These are phyloP conservation scores for Tarenaya hassleriana DNA, from an alignment of 345 rosid genomes.

Conservation along the genomic window DNA sequence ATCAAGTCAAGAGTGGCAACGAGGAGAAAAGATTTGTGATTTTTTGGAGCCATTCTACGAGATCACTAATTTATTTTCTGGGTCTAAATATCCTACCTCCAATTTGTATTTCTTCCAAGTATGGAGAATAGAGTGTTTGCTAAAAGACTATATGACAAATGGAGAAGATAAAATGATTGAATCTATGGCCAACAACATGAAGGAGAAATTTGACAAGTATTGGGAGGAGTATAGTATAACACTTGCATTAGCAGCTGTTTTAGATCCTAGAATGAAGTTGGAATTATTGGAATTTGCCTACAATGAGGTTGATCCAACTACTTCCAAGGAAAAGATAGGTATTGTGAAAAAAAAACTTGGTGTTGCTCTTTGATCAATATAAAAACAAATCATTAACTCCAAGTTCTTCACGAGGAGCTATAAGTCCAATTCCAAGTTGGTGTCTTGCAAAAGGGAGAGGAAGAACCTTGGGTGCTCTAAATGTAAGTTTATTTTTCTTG, in stretches of 20 bases:
- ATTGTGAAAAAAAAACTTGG: background rate
- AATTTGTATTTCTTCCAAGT: background rate
- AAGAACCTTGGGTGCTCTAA: background rate
- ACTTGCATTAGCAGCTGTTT: background rate
- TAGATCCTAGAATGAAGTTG: background rate
- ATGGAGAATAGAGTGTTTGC: background rate
- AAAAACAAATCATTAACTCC: background rate
- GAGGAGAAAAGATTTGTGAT: too few species aligned
- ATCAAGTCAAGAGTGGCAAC: background rate
- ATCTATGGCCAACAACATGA: too few species aligned
- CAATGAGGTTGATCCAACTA: background rate
- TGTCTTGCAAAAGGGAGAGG: too few species aligned
- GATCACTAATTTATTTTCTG: background rate
- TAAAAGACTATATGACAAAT: background rate
- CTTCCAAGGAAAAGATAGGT: background rate
- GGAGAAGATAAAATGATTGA: background rate
- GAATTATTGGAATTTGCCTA: background rate
- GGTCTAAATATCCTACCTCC: background rate
- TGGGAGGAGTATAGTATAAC: background rate
- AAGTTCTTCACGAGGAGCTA: background rate
- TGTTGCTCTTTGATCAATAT: conserved; percentile 1
- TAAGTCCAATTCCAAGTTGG: background rate
- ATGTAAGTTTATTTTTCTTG: background rate
- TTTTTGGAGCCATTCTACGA: background rate
- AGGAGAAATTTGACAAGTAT: background rate